A percentile compares a stretch with the other conserved stretches of the same genome.
Evolutionary conservation across 495 filamentous ascomycete species (phyloP).

Genomic region (Aspergillus ostianus): DNA sequence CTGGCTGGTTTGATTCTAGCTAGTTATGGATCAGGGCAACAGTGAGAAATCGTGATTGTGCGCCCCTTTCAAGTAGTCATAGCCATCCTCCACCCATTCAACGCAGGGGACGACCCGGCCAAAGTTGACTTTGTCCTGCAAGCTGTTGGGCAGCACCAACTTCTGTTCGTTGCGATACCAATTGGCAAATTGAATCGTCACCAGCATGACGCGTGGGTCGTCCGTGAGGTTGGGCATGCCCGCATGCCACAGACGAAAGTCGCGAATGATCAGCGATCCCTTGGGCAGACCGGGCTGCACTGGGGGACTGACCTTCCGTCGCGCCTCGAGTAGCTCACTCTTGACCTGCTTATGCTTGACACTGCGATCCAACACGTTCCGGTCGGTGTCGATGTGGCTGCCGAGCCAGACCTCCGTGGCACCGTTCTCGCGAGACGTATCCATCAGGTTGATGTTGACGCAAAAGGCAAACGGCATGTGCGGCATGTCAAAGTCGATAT

Average conservation of each 20-base stretch:
- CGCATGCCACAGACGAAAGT: constrained; percentile 45
- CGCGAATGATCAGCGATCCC: constrained; percentile 40
- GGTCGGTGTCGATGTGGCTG: constrained; percentile 32
- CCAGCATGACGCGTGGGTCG: constrained; percentile 43
- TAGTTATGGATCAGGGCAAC: not conserved
- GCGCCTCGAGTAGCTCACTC: constrained; percentile 28
- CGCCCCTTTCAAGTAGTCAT: constrained; percentile 28
- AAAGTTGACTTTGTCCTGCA: constrained; percentile 22
- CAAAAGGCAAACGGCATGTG: constrained; percentile 21
- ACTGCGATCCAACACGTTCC: constrained; percentile 22
- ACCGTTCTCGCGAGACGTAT: constrained; percentile 33
- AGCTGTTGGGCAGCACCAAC: constrained; percentile 19
- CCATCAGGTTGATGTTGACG: constrained; percentile 26
- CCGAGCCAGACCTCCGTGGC: constrained; percentile 47
- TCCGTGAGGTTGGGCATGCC: constrained; percentile 44
- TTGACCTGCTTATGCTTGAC: constrained; percentile 20
- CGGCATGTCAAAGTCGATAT: constrained; percentile 55
- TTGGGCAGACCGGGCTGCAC: constrained; percentile 38
- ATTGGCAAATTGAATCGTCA: constrained; percentile 28
- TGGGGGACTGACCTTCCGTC: constrained; percentile 28
- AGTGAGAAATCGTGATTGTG: constrained; percentile 32
- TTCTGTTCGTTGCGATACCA: constrained; percentile 28
- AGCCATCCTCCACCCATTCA: constrained; percentile 27
- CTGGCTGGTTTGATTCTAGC: too few species aligned
- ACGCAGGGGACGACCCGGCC: constrained; percentile 18